Base-by-base conservation (phyloP, 768 basidiomycete genomes). In the Jaapia argillacea region DNA sequence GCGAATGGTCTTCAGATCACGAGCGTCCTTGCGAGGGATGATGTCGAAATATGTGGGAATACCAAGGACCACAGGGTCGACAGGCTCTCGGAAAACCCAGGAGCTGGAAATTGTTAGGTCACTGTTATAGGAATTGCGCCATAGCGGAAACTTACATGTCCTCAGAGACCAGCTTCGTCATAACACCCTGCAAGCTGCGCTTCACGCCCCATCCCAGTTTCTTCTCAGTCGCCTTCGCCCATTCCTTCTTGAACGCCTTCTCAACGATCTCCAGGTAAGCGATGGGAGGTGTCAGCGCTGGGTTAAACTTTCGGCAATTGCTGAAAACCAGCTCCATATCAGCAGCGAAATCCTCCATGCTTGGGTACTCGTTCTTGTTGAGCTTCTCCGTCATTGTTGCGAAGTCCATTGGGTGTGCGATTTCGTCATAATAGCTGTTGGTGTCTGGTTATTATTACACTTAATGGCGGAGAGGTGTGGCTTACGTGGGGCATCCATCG, bases 241-340 rank as follows among this genome's bases (percentile, higher is more conserved):
- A 98, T 58, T 97, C 91, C 56, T 75, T 81, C 63, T 79, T 81
- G 67, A 83, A 92, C 5, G 60, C 69, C 39, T 67, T 75, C 62
- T 97, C 91, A 12, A 92, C 71, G 3, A 64, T 60, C 42, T 85
- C 81, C 3, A 86, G 86, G 49, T 80, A 84, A 22, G 69, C 66
- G 38, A 76, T 70, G 3, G 89, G 85, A 48, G 77, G 82, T 0
- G 89, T 88, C 16, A 70, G 76, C 4, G 81, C 76, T 14, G 86
- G 85, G 54, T 99, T 99, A 72, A 98, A 99, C 51, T 79, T 72
- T 24, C 89, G 81, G 60, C 93, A 97, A 55, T 99, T 99, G 57
- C 61, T 69, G 56, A 96, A 83, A 38, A 96, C 75, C 4, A 93
- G 75, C 42, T 86, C 79, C 41, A 87, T 66, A 52, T 97, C 93